A percentile compares a stretch with the other conserved stretches of the same genome.
These are phyloP conservation scores for Juglanconis juglandina DNA, from an alignment of 2,329 filamentous ascomycete genomes.

Conservation along the genomic window DNA sequence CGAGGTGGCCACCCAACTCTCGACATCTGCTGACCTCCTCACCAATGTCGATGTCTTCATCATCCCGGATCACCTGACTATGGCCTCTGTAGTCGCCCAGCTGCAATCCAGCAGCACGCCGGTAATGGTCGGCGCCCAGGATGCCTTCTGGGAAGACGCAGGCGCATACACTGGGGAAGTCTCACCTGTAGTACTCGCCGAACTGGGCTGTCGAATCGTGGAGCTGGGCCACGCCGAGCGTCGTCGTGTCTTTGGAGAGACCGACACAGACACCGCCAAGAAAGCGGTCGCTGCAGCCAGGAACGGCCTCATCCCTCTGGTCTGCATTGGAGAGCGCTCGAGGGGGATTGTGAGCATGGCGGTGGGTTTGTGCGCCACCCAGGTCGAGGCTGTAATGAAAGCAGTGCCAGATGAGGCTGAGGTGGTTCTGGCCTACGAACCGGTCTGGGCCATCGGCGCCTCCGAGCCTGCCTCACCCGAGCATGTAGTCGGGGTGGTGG, in stretches of 20 bases:
- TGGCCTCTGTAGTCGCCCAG: conserved; percentile 50
- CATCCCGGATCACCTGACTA: conserved; percentile 72
- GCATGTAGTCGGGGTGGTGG: conserved; percentile 69
- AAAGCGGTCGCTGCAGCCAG: conserved; percentile 68
- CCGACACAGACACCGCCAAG: conserved; percentile 61
- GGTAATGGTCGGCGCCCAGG: conserved; percentile 70
- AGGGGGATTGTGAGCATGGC: conserved; percentile 51
- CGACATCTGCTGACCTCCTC: conserved; percentile 37
- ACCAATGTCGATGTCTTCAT: conserved; percentile 67
- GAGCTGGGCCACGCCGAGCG: conserved; percentile 82
- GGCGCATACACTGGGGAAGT: conserved; percentile 79
- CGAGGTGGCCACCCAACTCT: conserved; percentile 44
- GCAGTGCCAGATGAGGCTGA: conserved; percentile 61
- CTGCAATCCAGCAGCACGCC: conserved; percentile 41
- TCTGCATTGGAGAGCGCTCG: conserved; percentile 74
- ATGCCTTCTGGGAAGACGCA: conserved; percentile 65
- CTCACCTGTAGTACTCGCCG: conserved; percentile 63
- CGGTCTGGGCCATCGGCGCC: conserved; percentile 84
- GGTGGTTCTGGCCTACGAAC: conserved; percentile 79
- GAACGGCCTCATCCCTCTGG: conserved; percentile 70
- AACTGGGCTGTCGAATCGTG: conserved; percentile 68
- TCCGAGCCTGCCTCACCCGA: conserved; percentile 66
- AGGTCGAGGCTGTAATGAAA: conserved; percentile 62
- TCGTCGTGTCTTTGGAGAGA: conserved; percentile 68
- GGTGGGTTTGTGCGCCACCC: conserved; percentile 61